phyloP scores from a whole-genome alignment of 139 green algal genomes.

The Closterium sp. region DNA sequence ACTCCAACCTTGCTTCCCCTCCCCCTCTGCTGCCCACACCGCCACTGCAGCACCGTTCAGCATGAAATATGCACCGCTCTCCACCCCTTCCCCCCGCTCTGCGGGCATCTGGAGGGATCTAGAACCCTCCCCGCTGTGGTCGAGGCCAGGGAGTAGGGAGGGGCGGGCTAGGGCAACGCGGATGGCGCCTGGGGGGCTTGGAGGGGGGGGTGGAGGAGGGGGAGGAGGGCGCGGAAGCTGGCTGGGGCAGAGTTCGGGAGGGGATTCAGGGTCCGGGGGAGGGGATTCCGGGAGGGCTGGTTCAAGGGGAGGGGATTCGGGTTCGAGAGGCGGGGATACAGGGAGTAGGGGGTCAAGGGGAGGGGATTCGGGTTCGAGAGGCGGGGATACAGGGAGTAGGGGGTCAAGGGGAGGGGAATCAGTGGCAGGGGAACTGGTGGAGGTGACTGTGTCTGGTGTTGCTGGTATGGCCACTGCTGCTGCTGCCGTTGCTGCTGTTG shows the following conservation, averaged over 20 bases:
- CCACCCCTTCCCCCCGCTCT: not conserved
- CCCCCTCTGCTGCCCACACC: not conserved
- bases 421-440: constrained; percentile 4
- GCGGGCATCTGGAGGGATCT: not conserved
- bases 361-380: not conserved
- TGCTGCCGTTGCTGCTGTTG: not conserved
- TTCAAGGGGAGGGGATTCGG: not conserved
- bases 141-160: not conserved
- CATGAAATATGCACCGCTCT: not conserved
- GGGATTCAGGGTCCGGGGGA: not conserved
- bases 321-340: not conserved
- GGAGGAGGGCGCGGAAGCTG: not conserved
- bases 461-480: not conserved
- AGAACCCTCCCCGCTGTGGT: not conserved
- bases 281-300: not conserved
- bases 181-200: not conserved
- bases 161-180: not conserved
- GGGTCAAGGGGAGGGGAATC: constrained; percentile 2
- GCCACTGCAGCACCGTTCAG: not conserved
- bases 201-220: constrained; percentile 7
- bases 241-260: not conserved
- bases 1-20: not conserved
- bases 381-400: constrained; percentile 2
- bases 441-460: not conserved
- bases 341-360: not conserved